A percentile compares a stretch with the other conserved stretches of the same genome.
phyloP scores from a whole-genome alignment of 1,139 yeast genomes.

The Candida frijolesensis region DNA sequence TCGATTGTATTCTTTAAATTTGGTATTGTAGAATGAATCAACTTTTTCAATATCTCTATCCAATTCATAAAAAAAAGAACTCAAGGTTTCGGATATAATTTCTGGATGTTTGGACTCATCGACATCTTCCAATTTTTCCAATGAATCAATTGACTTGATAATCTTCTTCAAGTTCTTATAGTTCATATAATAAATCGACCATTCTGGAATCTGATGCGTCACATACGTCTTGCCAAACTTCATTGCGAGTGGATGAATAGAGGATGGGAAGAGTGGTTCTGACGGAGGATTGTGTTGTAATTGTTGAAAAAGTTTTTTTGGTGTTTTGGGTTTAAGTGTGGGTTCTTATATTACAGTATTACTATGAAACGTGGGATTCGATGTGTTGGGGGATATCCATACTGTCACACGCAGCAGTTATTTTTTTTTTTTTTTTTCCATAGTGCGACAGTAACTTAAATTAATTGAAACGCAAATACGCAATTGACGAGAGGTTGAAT shows the following conservation, averaged over 20 bases:
- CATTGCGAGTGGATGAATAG: constrained; percentile 39
- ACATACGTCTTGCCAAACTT: constrained; percentile 83
- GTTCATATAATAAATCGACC: constrained; percentile 80
- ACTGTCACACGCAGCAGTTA: background rate
- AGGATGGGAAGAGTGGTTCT: background rate
- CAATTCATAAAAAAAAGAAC: constrained; percentile 74
- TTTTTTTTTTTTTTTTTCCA: background rate
- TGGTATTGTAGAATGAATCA: constrained; percentile 73
- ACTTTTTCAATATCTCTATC: constrained; percentile 85
- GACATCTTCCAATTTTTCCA: constrained; percentile 36
- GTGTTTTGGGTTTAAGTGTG: background rate
- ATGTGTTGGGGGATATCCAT: background rate
- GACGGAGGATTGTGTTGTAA: background rate
- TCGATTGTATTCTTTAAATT: constrained; percentile 72
- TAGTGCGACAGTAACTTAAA: background rate
- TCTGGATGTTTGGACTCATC: constrained; percentile 23
- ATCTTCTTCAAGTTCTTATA: constrained; percentile 83
- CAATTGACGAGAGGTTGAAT: no score
- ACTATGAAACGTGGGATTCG: background rate
- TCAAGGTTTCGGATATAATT: constrained; percentile 38
- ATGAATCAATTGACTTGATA: constrained; percentile 55
- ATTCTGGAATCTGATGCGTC: constrained; percentile 90
- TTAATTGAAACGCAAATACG: background rate
- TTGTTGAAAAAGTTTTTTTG: background rate
- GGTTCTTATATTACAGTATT: background rate